Evolutionary conservation across 1,139 yeast species (phyloP).

Genomic region (Geotrichum macrosporum): DNA sequence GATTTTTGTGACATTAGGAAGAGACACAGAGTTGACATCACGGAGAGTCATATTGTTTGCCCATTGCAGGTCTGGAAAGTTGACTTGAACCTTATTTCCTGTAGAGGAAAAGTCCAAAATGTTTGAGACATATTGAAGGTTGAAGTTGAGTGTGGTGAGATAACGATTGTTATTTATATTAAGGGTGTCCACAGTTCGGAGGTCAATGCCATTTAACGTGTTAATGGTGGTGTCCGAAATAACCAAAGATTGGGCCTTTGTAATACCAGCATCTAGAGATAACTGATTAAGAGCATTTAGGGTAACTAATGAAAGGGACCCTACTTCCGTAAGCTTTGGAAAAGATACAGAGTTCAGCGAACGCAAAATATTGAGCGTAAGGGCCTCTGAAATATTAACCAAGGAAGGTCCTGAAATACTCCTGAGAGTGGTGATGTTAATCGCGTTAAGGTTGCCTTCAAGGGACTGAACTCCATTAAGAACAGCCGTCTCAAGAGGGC

Average conservation of each 20-base stretch:
- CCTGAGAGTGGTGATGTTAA: conserved; percentile 59
- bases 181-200: conserved; percentile 64
- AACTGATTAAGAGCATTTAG: conserved; percentile 73
- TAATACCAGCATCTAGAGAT: conserved; percentile 70
- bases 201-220: conserved; percentile 76
- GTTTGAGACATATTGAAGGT: conserved; percentile 69
- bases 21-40: conserved; percentile 66
- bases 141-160: conserved; percentile 67
- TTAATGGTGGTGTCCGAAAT: conserved; percentile 85
- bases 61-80: conserved; percentile 66
- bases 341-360: conserved; percentile 63
- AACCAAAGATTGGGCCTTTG: conserved; percentile 64
- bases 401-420: conserved; percentile 73
- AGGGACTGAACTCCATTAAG: conserved; percentile 58
- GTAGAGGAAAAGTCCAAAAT: conserved; percentile 77
- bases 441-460: conserved; percentile 67
- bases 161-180: conserved; percentile 84
- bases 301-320: conserved; percentile 70
- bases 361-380: conserved; percentile 62
- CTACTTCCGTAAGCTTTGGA: conserved; percentile 78
- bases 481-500: conserved; percentile 46
- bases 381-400: conserved; percentile 66
- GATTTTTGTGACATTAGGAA: conserved; percentile 62
- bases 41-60: conserved; percentile 85
- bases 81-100: conserved; percentile 71